Evolutionary conservation across 768 basidiomycete genomes (phyloP).

Genomic region (Saitozyma sp.): DNA sequence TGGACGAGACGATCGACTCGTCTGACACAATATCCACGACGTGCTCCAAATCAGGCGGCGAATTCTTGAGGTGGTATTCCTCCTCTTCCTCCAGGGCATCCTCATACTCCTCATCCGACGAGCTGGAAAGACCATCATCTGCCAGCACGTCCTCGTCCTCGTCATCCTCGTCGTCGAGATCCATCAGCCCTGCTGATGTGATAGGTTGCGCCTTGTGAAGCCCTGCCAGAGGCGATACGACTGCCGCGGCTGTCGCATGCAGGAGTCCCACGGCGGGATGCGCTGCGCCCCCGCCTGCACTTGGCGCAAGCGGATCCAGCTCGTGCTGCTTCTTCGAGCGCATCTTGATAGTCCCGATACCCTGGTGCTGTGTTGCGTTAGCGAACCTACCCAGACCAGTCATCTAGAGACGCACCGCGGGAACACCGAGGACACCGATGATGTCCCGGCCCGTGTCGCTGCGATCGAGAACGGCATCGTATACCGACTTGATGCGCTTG

Average conservation of each 20-base stretch:
- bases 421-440: slow-evolving; percentile 44
- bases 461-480: slow-evolving; percentile 24
- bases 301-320: slow-evolving; percentile 5
- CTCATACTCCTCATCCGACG: slow-evolving; percentile 37
- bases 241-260: slow-evolving; percentile 19
- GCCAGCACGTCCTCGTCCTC: slow-evolving; percentile 49
- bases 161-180: slow-evolving; percentile 58
- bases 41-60: slow-evolving; percentile 9
- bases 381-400: not conserved
- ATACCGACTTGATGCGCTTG: slow-evolving; percentile 57
- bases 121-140: slow-evolving; percentile 39
- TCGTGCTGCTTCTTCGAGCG: slow-evolving; percentile 9
- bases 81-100: slow-evolving; percentile 38
- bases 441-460: slow-evolving; percentile 15
- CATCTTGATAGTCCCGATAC: slow-evolving; percentile 51
- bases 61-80: slow-evolving; percentile 8
- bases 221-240: slow-evolving; percentile 15
- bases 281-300: not conserved
- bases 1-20: not conserved
- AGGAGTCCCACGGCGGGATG: slow-evolving; percentile 13
- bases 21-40: not conserved
- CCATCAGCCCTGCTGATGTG: slow-evolving; percentile 54
- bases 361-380: slow-evolving; percentile 43
- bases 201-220: slow-evolving; percentile 51
- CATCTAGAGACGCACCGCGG: slow-evolving; percentile 37